Conservation (phyloP, 2,329 filamentous ascomycete species). For the Fusarium sp. region DNA sequence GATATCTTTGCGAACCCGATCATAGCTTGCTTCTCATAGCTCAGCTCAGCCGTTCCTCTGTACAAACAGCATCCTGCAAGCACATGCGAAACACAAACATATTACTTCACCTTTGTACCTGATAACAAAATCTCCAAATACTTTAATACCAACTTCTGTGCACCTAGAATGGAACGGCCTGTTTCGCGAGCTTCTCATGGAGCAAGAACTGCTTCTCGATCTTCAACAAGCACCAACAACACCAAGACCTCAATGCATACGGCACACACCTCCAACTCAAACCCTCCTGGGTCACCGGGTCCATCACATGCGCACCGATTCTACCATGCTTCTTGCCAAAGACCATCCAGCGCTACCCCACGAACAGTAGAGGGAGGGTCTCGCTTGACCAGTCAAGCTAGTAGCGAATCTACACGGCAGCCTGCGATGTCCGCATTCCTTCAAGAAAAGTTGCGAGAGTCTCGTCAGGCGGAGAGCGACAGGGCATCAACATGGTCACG, state of each 20-base stretch:
- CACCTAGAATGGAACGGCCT: constrained; percentile 48
- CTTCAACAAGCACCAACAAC: constrained; percentile 58
- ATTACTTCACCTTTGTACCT: neutral
- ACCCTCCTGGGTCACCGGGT: constrained; percentile 53
- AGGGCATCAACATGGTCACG: constrained; percentile 52
- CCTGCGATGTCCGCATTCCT: constrained; percentile 62
- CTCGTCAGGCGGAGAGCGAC: constrained; percentile 63
- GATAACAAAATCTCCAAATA: neutral
- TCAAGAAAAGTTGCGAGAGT: constrained; percentile 65
- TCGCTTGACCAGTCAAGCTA: constrained; percentile 56
- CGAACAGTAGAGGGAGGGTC: constrained; percentile 56
- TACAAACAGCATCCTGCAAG: neutral
- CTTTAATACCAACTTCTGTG: neutral
- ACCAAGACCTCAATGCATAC: constrained; percentile 56
- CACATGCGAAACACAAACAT: neutral
- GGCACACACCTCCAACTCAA: constrained; percentile 57
- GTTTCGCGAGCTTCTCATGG: constrained; percentile 50
- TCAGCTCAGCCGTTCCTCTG: constrained; percentile 1
- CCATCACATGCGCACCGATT: constrained; percentile 53
- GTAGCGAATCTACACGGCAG: constrained; percentile 56
- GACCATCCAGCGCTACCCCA: constrained; percentile 48
- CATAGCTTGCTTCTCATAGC: constrained; percentile 1
- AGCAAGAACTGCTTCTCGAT: constrained; percentile 58
- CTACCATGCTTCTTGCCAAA: constrained; percentile 55
- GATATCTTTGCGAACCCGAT: constrained; percentile 2